Evolutionary conservation across 2,329 filamentous ascomycete genomes (phyloP), one percentile per base, ranked within the genome.

Genomic region (Didymella keratinophila): DNA sequence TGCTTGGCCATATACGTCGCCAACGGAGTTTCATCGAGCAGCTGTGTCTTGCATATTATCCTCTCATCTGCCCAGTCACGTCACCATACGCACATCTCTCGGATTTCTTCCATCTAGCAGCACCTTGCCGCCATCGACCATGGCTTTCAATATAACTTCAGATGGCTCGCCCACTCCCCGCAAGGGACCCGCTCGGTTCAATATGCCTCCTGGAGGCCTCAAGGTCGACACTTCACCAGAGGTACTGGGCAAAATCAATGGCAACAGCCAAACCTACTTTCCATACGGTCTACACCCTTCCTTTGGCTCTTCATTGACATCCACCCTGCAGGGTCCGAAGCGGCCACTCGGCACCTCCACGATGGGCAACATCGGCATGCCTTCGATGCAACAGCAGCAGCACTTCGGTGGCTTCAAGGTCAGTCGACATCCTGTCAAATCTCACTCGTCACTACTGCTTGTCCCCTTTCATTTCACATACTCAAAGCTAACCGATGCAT

Each of bases 101-200:
- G 58, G 58, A 76, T 75, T 67, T 74, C 61, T 70, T 64, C 49
- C 66, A 71, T 72, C 69, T 74, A 72, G 66, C 52, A 51, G 55
- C 65, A 61, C 60, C 44, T 63, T 52, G 42, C 64, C 56, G 58
- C 52, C 65, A 58, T 28, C 57, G 56, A 67, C 59, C 51, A 76
- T 77, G 74, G 75, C 67, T 68, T 71, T 70, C 71, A 77, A 74
- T 56, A 77, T 78, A 63, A 73, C 76, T 61, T 74, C 75, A 56
- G 75, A 78, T 63, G 76, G 76, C 25, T 79, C 77, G 49, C 77
- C 77, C 28, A 78, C 76, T 34, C 77, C 76, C 28, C 77, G 77
- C 68, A 79, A 79, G 60, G 66, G 65, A 41, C 44, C 65, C 28
- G 36, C 61, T 42, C 69, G 71, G 56, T 74, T 75, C 62, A 55